Conservation (phyloP, 495 filamentous ascomycete genomes). For the Terfezia boudieri region DNA sequence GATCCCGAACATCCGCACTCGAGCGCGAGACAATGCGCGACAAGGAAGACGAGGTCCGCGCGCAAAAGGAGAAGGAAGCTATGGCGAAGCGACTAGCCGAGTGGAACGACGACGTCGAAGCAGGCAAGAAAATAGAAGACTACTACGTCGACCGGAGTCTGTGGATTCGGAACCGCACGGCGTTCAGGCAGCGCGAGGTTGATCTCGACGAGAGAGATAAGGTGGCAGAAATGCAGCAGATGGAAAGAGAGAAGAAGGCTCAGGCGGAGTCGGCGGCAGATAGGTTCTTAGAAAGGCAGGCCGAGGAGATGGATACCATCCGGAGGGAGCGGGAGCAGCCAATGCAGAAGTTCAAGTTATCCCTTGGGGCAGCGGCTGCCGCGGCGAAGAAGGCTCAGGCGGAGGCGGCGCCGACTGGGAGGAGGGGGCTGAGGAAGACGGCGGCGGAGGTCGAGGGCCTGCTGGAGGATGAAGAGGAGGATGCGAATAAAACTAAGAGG, state of each 20-base stretch:
- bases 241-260: conserved; percentile 46
- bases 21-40: conserved; percentile 64
- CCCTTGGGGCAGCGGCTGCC: conserved; percentile 47
- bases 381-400: conserved; percentile 60
- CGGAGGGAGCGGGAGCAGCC: conserved; percentile 23
- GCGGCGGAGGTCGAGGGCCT: conserved; percentile 85
- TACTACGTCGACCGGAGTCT: conserved; percentile 70
- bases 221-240: conserved; percentile 51
- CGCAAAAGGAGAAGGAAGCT: conserved; percentile 38
- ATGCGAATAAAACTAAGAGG: conserved; percentile 44
- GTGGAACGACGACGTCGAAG: conserved; percentile 81
- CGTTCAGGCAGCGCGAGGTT: conserved; percentile 47
- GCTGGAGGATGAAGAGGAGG: conserved; percentile 81
- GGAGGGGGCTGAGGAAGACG: conserved; percentile 33
- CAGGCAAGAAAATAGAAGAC: conserved; percentile 43
- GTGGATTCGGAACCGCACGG: conserved; percentile 64
- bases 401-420: conserved; percentile 31
- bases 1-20: conserved; percentile 57
- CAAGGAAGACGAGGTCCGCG: conserved; percentile 38
- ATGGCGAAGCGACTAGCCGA: conserved; percentile 49
- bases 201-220: conserved; percentile 64
- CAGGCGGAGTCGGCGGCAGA: conserved; percentile 65
- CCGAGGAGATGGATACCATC: conserved; percentile 51
- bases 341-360: conserved; percentile 68
- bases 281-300: conserved; percentile 74